Conservation (phyloP, 495 filamentous ascomycete genomes). For the Choiromyces venosus region DNA sequence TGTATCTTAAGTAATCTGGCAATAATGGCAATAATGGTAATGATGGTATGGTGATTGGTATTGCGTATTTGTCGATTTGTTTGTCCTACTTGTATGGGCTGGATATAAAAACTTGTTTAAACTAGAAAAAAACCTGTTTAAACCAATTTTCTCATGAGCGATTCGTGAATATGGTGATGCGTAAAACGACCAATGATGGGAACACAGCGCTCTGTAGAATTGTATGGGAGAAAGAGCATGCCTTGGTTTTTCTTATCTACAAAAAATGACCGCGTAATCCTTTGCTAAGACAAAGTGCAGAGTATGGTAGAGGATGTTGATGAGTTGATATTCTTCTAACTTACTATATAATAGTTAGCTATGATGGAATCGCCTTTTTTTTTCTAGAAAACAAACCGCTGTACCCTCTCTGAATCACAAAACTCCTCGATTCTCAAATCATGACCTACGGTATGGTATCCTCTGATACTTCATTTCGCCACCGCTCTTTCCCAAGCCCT, state of each 20-base stretch:
- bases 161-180: background rate
- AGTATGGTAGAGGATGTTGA: too few relatives aligned
- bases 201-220: background rate
- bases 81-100: background rate
- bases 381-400: background rate
- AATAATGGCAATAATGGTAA: background rate
- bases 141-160: background rate
- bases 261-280: too few relatives aligned
- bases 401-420: background rate
- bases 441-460: too few relatives aligned
- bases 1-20: background rate
- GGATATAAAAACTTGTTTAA: too few relatives aligned
- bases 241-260: background rate
- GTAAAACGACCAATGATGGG: background rate
- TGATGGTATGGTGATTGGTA: background rate
- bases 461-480: background rate
- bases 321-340: too few relatives aligned
- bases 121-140: too few relatives aligned
- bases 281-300: too few relatives aligned
- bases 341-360: too few relatives aligned
- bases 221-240: background rate
- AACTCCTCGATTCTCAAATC: background rate
- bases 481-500: background rate
- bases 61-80: background rate
- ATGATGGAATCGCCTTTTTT: background rate